Evolutionary conservation across 345 rosid species (phyloP).

Genomic region (Eucalyptus curtisii): DNA sequence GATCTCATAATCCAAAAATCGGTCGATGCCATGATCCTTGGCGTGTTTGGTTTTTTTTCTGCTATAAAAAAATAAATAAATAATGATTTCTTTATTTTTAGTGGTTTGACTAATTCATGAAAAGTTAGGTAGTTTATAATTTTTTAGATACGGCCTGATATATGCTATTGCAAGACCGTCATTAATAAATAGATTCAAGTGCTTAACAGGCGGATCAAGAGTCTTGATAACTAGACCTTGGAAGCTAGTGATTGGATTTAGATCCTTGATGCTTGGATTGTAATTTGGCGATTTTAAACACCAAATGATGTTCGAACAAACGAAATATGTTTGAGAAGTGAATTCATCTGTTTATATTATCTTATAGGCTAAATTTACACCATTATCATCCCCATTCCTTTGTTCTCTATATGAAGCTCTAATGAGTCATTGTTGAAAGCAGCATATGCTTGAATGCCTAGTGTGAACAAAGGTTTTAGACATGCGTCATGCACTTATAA

Average conservation of each 20-base stretch:
- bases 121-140: too few relatives aligned
- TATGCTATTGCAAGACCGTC: background rate
- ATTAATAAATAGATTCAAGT: background rate
- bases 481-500: background rate
- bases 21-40: too few relatives aligned
- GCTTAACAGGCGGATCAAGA: accelerated
- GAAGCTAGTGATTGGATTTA: background rate
- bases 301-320: background rate
- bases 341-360: background rate
- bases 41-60: too few relatives aligned
- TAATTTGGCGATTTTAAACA: background rate
- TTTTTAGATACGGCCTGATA: too few relatives aligned
- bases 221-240: background rate
- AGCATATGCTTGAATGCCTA: background rate
- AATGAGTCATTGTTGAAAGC: background rate
- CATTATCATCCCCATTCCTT: background rate
- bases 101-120: too few relatives aligned
- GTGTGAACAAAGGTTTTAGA: background rate
- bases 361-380: background rate
- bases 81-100: too few relatives aligned
- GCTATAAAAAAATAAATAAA: too few relatives aligned
- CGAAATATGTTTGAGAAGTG: background rate
- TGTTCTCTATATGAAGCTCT: background rate
- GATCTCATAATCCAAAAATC: too few relatives aligned
- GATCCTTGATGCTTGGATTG: background rate